Percentiles rank a stretch among this genome's conserved stretches.
These are phyloP conservation scores for Pseudozyma sp. DNA, from an alignment of 1,284 basidiomycete genomes.

Conservation along the genomic window DNA sequence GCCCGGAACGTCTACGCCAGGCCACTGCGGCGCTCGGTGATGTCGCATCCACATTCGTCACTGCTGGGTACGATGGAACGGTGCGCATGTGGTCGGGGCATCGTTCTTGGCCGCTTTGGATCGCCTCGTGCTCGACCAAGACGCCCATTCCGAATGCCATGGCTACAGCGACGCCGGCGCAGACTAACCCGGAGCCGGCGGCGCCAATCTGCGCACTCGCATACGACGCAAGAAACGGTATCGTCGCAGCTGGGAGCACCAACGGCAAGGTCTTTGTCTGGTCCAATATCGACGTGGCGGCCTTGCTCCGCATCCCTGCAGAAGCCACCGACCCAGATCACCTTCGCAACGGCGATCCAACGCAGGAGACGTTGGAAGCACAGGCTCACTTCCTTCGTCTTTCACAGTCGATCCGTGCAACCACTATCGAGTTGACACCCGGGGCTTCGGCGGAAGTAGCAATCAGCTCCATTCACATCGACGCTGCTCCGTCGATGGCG, in stretches of 20 bases:
- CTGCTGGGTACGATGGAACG: conserved; percentile 62
- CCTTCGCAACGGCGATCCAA: conserved; percentile 15
- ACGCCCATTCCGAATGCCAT: conserved; percentile 25
- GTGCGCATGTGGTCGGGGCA: conserved; percentile 61
- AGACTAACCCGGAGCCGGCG: conserved; percentile 21
- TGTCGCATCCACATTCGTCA: conserved; percentile 58
- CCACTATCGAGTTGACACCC: conserved; percentile 29
- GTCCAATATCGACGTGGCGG: conserved; percentile 48
- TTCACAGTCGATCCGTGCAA: conserved; percentile 20
- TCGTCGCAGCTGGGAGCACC: conserved; percentile 56
- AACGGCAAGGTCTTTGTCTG: conserved; percentile 60
- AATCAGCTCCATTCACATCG: conserved; percentile 34
- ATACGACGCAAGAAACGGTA: conserved; percentile 54
- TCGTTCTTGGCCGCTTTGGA: conserved; percentile 57
- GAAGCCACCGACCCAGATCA: conserved; percentile 43
- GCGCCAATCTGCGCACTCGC: conserved; percentile 54
- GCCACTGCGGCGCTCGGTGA: conserved; percentile 57
- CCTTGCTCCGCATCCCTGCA: conserved; percentile 46
- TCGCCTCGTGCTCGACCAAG: conserved; percentile 27
- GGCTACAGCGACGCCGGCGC: conserved; percentile 14
- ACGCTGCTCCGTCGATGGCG: conserved; percentile 7
- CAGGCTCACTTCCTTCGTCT: conserved; percentile 21
- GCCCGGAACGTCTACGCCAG: conserved; percentile 56
- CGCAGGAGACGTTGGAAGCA: conserved; percentile 29
- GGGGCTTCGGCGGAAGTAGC: conserved; percentile 23